Base-by-base conservation (phyloP, 2,329 filamentous ascomycete species). In the Pseudogymnoascus sp. region DNA sequence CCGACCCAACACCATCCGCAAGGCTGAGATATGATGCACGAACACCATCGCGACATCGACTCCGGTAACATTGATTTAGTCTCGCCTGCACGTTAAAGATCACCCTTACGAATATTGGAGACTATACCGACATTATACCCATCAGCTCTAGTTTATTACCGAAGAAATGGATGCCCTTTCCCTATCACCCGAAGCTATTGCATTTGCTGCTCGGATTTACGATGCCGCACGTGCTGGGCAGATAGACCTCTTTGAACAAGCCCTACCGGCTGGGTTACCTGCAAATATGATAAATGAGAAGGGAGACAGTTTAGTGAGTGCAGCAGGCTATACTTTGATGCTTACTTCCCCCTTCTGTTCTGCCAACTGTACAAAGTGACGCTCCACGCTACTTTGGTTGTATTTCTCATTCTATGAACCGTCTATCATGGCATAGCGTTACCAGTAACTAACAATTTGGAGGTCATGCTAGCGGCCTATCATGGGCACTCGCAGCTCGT, bases 391-490 rank as follows among this genome's bases (percentile, higher is more conserved):
- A 23, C 14, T 51, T 29, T 51, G 26, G 6, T 1, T 7, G 45
- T 3, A 29, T 1, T 51, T 29, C 14, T 51, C 45, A 51, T 29
- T 51, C 23, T 29, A 29, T 29, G 21, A 10, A 29, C 45, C 7
- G 3, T 29, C 23, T 29, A 29, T 51, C 29, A 16, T 57, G 26
- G 16, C 51, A 57, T 18, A 57, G n/a, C 16, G 3, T 26, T 39
- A 39, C 34, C 59, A 39, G 21, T 18, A 16, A 23, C 36, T 61
- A 42, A 61, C 59, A 6, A 26, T 40, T 5, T 61, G 21, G 61
- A 85, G 83, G 77, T 91, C 65, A 91, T 91, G 88, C 81, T 91
- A 1, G 84, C 87, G 0, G 81, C 86, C 0, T 91, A 91, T 69
- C 82, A 90, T 68, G 87, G 87, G 10, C 85, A 90, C 63, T 78